Percentiles rank a stretch among this genome's conserved stretches.
phyloP scores from a whole-genome alignment of 1,139 yeast genomes.

The Suhomyces panamericanus region DNA sequence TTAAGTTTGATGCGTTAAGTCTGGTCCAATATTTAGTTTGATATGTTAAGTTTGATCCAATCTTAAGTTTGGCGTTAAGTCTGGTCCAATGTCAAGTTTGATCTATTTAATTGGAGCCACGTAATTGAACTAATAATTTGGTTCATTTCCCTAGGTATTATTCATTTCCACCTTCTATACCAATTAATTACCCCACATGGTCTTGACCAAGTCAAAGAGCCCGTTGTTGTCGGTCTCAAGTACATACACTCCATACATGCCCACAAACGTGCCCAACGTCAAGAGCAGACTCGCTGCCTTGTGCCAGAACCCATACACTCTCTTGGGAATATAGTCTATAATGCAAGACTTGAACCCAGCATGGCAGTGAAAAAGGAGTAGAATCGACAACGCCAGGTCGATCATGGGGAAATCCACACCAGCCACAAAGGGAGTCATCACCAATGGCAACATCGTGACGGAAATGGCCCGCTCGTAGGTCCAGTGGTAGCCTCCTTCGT shows the following conservation, averaged over 20 bases:
- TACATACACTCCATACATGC: constrained; percentile 78
- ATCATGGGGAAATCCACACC: constrained; percentile 66
- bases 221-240: constrained; percentile 75
- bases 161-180: too few relatives aligned
- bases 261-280: constrained; percentile 67
- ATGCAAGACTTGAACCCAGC: constrained; percentile 85
- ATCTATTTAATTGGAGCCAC: too few relatives aligned
- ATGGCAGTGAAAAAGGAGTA: constrained; percentile 71
- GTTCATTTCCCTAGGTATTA: too few relatives aligned
- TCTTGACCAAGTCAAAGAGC: constrained; percentile 45
- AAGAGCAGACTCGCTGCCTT: constrained; percentile 62
- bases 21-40: too few relatives aligned
- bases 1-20: too few relatives aligned
- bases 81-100: too few relatives aligned
- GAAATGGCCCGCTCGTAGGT: constrained; percentile 72
- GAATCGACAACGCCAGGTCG: constrained; percentile 66
- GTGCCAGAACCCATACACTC: constrained; percentile 78
- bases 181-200: constrained; percentile 37
- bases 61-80: too few relatives aligned
- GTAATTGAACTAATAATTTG: too few relatives aligned
- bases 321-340: constrained; percentile 81
- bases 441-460: constrained; percentile 70
- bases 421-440: constrained; percentile 68
- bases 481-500: constrained; percentile 91
- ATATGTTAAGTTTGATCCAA: too few relatives aligned